Percentiles rank a stretch among this genome's conserved stretches.
Conservation (phyloP, 306 rosid genomes). For the Geum urbanum region DNA sequence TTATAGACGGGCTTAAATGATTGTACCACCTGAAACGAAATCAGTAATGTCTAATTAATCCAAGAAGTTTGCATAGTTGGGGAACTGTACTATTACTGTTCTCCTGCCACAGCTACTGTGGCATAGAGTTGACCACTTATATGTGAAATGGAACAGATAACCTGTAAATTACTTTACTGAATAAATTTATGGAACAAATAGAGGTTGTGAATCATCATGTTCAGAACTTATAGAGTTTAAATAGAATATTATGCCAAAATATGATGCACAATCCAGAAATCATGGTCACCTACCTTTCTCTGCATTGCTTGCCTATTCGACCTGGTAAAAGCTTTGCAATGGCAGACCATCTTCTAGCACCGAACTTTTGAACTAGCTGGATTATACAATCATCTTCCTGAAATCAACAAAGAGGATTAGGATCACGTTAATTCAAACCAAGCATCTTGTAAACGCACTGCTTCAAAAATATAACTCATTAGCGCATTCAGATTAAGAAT, state of each 20-base stretch:
- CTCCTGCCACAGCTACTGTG: not conserved
- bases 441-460: not conserved
- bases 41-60: not conserved
- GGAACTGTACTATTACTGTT: not conserved
- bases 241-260: not conserved
- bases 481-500: no score
- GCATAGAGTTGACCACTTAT: not conserved
- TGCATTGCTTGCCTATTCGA: slow-evolving; percentile 70
- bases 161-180: no score
- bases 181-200: no score
- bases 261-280: slow-evolving; percentile 3
- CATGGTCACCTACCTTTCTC: slow-evolving; percentile 46
- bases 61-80: not conserved
- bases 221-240: not conserved
- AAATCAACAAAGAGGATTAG: slow-evolving; percentile 8
- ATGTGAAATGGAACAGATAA: no score
- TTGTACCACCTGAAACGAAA: slow-evolving; percentile 58
- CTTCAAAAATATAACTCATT: not conserved
- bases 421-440: slow-evolving; percentile 5
- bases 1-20: slow-evolving; percentile 53
- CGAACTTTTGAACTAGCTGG: slow-evolving; percentile 40
- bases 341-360: slow-evolving; percentile 52
- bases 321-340: slow-evolving; percentile 48
- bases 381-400: slow-evolving; percentile 55
- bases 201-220: not conserved